Evolutionary conservation across 768 basidiomycete genomes (phyloP), one percentile per base, ranked within the genome.

Genomic region (Lentinula guzmanii): DNA sequence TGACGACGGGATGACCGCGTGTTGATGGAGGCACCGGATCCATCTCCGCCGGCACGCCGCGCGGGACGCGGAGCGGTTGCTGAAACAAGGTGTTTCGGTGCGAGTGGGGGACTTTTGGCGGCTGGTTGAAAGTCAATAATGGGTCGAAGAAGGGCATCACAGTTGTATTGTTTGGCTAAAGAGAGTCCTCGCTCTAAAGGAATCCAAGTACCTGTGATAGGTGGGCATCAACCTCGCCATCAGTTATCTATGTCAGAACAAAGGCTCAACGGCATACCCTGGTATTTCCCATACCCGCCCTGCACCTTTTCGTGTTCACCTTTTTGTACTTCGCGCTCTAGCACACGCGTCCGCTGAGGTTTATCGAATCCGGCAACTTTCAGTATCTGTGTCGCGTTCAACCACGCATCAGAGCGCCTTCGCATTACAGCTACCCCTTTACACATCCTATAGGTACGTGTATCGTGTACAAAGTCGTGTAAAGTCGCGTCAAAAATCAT

Each of bases 291-390:
- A 73, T 98, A 99, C 2, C 97, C 97, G 24, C 97, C 97, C 73
- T 99, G 97, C 0, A 99, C 95, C 72, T 99, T 99, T 76, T 98
- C 96, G 73, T 99, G 97, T 67, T 94, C 92, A 31, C 95, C 97
- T 72, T 98, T 98, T 72, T 99, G 97, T 6, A 99, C 89, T 75
- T 99, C 97, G 65, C 97, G 86, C 74, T 99, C 97, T 48, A 99
- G 82, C 15, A 99, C 95, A 59, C 97, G 87, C 62, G 97, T 99
- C 53, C 97, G 82, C 71, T 98, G 97, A 1, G 97, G 97, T 72
- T 99, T 99, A 77, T 99, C 97, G 68, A 98, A 98, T 9, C 96
- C 97, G 33, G 95, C 97, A 67, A 99, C 96, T 74, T 99, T 99
- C 70, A 99, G 85, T 65, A 99, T 97, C 72, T 96, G 94, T 0